Percentiles rank a stretch among this genome's conserved stretches.
Evolutionary conservation across 805 yeast species (phyloP).

Genomic region (Sugiyamaella americana): DNA sequence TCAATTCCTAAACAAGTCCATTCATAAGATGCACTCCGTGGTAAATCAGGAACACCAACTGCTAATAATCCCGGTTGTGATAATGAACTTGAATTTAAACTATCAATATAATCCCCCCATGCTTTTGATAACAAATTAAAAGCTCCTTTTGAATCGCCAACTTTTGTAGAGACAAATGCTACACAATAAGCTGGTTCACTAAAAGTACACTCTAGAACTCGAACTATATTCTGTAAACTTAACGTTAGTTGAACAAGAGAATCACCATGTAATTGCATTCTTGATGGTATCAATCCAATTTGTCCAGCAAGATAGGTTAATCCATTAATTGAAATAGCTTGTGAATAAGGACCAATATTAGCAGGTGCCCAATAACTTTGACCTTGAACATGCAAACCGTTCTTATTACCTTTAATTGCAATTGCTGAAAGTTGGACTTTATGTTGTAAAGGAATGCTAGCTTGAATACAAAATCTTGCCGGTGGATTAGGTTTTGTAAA

Average conservation of each 20-base stretch:
- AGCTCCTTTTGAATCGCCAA: background rate
- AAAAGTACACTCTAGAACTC: conserved; percentile 49
- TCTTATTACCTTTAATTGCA: conserved; percentile 23
- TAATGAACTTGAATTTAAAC: background rate
- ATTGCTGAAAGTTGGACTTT: conserved; percentile 57
- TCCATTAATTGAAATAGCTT: conserved; percentile 52
- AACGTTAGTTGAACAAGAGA: conserved; percentile 39
- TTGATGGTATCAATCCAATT: conserved; percentile 72
- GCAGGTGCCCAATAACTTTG: conserved; percentile 98
- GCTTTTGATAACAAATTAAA: background rate
- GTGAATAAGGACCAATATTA: conserved; percentile 96
- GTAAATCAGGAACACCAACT: conserved; percentile 23
- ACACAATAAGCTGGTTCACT: conserved; percentile 1
- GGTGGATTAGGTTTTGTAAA: conserved; percentile 67
- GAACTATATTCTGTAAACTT: conserved; percentile 68
- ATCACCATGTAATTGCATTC: conserved; percentile 47
- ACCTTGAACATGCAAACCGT: conserved; percentile 66
- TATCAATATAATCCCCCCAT: background rate
- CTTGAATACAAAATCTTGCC: conserved; percentile 76
- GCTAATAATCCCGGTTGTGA: conserved; percentile 13
- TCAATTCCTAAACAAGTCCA: conserved; percentile 25
- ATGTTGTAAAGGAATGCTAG: conserved; percentile 37
- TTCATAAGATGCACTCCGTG: conserved; percentile 26
- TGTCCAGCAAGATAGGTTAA: conserved; percentile 78
- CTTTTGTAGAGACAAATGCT: background rate